These are phyloP conservation scores for Phytopythium mirpurense DNA, from an alignment of 352 stramenopile species.

Conservation along the genomic window DNA sequence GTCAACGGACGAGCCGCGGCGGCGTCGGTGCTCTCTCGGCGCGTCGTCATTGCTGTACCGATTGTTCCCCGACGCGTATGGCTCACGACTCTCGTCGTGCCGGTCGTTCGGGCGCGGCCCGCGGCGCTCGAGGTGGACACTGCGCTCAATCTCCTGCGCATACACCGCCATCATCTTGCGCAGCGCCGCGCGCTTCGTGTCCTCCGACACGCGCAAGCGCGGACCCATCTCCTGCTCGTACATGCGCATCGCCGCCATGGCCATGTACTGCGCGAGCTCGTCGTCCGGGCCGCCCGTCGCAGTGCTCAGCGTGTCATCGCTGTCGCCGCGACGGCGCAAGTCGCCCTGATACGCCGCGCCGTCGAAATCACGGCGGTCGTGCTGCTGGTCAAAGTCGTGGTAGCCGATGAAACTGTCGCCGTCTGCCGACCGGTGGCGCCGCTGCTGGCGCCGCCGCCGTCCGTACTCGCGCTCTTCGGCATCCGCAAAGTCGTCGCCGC, in stretches of 20 bases:
- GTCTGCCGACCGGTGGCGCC: neutral
- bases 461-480: neutral
- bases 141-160: conserved; percentile 50
- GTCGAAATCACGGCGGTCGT: neutral
- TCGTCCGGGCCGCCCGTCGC: conserved; percentile 6
- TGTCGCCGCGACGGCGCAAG: neutral
- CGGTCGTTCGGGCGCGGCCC: neutral
- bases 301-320: neutral
- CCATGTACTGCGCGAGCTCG: conserved; percentile 56
- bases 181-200: conserved; percentile 50
- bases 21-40: conserved; percentile 1
- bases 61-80: neutral
- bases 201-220: conserved; percentile 37
- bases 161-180: conserved; percentile 80
- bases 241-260: conserved; percentile 69
- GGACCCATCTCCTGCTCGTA: conserved; percentile 62
- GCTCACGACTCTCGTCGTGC: neutral
- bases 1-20: conserved; percentile 4
- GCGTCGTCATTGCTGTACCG: conserved; percentile 15
- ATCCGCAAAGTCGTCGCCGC: neutral
- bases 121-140: conserved; percentile 4
- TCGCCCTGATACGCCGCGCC: neutral
- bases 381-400: neutral
- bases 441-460: neutral
- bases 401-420: neutral